Percentiles rank a stretch among this genome's conserved stretches.
Evolutionary conservation across 140 eudicot genomes (phyloP).

Genomic region (Cichorium intybus): DNA sequence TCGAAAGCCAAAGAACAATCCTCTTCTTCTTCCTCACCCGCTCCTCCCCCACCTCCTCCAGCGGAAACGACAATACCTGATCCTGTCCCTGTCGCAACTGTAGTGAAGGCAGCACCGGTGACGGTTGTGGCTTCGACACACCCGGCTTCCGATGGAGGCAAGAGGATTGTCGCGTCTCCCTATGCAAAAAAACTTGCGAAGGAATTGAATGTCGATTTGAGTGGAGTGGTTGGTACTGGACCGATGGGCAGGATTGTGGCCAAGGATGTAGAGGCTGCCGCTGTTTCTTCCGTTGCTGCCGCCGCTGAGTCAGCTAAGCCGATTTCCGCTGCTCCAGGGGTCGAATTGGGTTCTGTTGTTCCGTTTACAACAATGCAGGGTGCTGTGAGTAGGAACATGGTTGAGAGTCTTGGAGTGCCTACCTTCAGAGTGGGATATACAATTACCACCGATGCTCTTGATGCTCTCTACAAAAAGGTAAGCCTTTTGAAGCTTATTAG

Average conservation of each 20-base stretch:
- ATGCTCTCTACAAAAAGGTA: constrained; percentile 97
- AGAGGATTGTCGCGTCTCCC: constrained; percentile 94
- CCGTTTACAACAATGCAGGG: constrained; percentile 94
- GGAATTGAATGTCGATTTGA: constrained; percentile 87
- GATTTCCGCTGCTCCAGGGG: neutral
- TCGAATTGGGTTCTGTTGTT: constrained; percentile 67
- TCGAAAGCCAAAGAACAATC: constrained; percentile 38
- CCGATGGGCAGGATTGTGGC: constrained; percentile 96
- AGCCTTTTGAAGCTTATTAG: neutral
- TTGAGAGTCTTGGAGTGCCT: constrained; percentile 88
- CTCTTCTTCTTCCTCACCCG: constrained; percentile 23
- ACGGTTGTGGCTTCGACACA: constrained; percentile 45
- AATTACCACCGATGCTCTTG: constrained; percentile 91
- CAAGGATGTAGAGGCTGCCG: constrained; percentile 92
- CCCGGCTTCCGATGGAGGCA: constrained; percentile 94
- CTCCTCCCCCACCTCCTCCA: constrained; percentile 16
- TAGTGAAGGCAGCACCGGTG: constrained; percentile 15
- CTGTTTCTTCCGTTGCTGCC: constrained; percentile 30
- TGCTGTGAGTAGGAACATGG: constrained; percentile 94
- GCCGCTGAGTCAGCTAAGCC: constrained; percentile 24
- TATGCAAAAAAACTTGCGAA: constrained; percentile 96
- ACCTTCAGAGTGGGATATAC: constrained; percentile 97
- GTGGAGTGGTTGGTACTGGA: constrained; percentile 76
- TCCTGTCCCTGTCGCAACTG: constrained; percentile 5
- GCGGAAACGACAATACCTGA: constrained; percentile 9